These are phyloP conservation scores for Phialemonium atrogriseum DNA, from an alignment of 2,329 filamentous ascomycete genomes.

Conservation along the genomic window DNA sequence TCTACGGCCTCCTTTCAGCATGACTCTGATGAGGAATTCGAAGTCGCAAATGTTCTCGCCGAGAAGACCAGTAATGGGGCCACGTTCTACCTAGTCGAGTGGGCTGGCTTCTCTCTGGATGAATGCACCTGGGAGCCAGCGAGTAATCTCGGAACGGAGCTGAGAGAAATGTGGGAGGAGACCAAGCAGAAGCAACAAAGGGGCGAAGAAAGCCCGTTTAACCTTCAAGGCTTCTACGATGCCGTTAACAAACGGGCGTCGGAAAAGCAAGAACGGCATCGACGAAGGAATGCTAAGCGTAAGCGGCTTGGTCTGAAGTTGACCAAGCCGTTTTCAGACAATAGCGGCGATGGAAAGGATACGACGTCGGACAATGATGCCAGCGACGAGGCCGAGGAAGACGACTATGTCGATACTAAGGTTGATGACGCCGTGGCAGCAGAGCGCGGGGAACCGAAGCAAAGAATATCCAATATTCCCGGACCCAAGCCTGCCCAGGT, in stretches of 20 bases:
- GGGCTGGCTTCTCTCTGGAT: conserved; percentile 51
- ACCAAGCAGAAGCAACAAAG: conserved; percentile 26
- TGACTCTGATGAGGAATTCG: conserved; percentile 38
- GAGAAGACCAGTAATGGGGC: conserved; percentile 27
- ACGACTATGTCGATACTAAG: conserved; percentile 8
- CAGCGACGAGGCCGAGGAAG: conserved; percentile 20
- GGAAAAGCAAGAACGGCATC: conserved; percentile 27
- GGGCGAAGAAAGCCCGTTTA: conserved; percentile 26
- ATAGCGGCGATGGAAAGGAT: conserved; percentile 6
- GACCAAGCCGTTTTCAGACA: conserved; percentile 16
- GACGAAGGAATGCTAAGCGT: conserved; percentile 36
- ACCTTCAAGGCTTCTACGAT: conserved; percentile 26
- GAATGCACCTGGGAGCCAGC: conserved; percentile 49
- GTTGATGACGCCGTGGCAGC: too few species aligned
- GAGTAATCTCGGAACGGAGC: conserved; percentile 28
- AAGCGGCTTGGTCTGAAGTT: conserved; percentile 24
- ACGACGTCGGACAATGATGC: conserved; percentile 5
- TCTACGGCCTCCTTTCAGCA: conserved; percentile 33
- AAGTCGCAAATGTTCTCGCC: conserved; percentile 44
- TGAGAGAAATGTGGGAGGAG: conserved; percentile 34
- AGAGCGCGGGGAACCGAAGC: conserved; percentile 5
- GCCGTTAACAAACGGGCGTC: conserved; percentile 19
- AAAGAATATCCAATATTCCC: conserved; percentile 13
- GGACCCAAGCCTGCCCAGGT: too few species aligned
- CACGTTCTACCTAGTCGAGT: conserved; percentile 52